A percentile compares a stretch with the other conserved stretches of the same genome.
These are phyloP conservation scores for Aspergillus pseudonomiae DNA, from an alignment of 2,329 filamentous ascomycete genomes.

Conservation along the genomic window DNA sequence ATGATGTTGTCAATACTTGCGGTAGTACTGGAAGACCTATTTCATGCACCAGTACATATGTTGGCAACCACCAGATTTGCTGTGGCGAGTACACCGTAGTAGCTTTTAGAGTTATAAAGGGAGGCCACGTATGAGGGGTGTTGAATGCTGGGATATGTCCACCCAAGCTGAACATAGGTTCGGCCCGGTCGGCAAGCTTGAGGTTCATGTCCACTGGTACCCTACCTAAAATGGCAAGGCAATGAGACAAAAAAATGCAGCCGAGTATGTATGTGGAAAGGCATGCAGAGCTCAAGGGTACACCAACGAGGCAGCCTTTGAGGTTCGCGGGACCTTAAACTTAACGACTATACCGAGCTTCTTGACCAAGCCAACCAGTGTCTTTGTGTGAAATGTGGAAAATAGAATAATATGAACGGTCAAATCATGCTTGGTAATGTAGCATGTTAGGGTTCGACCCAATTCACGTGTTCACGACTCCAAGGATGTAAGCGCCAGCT, in stretches of 20 bases:
- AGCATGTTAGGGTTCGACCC: neutral
- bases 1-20: neutral
- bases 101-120: no score
- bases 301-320: neutral
- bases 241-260: neutral
- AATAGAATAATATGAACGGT: neutral
- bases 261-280: neutral
- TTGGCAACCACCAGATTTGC: neutral
- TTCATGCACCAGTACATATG: neutral
- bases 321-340: no score
- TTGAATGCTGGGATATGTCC: neutral
- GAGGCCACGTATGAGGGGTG: neutral
- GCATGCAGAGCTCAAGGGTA: neutral
- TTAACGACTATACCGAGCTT: neutral
- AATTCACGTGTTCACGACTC: neutral
- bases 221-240: neutral
- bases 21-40: neutral
- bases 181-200: neutral
- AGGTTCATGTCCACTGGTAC: no score
- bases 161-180: neutral
- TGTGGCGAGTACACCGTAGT: neutral
- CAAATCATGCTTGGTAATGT: no score
- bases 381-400: neutral
- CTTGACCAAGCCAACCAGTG: neutral
- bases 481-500: neutral